These are phyloP conservation scores for Puccinia coronata DNA, from an alignment of 1,284 basidiomycete species.

Conservation along the genomic window DNA sequence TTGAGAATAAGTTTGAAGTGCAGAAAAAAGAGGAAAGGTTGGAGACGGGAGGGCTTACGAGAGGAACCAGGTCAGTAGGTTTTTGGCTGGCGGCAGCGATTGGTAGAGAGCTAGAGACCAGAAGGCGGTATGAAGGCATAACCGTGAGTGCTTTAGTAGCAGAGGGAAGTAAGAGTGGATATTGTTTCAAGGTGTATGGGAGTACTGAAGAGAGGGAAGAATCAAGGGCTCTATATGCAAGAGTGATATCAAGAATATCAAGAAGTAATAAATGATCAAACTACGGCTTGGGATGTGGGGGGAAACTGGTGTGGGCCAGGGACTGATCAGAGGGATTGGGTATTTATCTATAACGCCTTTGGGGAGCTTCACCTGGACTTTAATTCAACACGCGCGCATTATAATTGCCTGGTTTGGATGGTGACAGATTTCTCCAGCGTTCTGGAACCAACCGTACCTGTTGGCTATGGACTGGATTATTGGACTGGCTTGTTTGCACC, in stretches of 20 bases:
- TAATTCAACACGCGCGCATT: no score
- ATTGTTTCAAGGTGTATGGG: not conserved
- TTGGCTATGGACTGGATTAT: no score
- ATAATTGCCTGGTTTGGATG: no score
- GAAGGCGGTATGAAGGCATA: not conserved
- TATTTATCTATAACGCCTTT: no score
- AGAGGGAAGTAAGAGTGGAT: no score
- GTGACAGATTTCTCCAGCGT: no score
- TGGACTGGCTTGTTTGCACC: no score
- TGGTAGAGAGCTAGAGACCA: not conserved
- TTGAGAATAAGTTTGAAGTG: no score
- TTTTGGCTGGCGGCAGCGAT: not conserved
- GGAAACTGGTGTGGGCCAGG: not conserved
- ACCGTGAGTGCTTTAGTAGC: no score
- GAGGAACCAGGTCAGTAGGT: not conserved
- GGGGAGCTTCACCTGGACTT: no score
- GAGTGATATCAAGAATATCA: not conserved
- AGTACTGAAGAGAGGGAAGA: not conserved
- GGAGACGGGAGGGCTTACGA: not conserved
- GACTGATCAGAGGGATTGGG: not conserved
- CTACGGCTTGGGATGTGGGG: not conserved
- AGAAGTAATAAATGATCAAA: not conserved
- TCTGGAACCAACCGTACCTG: no score
- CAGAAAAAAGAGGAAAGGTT: not conserved
- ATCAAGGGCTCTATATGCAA: not conserved